phyloP scores from a whole-genome alignment of 768 basidiomycete genomes.

The Tulasnella sp. region DNA sequence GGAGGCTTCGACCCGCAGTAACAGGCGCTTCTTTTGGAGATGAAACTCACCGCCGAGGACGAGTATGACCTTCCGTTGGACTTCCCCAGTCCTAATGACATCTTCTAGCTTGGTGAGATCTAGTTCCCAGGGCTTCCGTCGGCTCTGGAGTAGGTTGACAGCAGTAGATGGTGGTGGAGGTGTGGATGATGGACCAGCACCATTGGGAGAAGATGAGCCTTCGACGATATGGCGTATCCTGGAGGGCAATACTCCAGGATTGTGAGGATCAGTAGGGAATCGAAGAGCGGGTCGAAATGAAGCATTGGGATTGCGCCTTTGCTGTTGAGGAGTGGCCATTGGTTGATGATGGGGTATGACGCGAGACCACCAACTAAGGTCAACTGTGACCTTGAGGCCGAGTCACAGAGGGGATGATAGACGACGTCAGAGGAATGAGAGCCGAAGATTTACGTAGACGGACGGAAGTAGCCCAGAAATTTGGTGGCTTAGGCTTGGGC shows the following conservation, averaged over 20 bases:
- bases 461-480: no score
- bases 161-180: neutral
- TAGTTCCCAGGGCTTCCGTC: constrained; percentile 11
- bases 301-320: neutral
- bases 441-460: no score
- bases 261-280: constrained; percentile 15
- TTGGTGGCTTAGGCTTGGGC: no score
- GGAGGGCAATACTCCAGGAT: neutral
- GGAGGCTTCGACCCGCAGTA: no score
- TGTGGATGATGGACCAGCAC: neutral
- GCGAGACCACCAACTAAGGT: no score
- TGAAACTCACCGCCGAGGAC: constrained; percentile 11
- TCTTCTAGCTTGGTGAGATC: constrained; percentile 4
- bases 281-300: constrained; percentile 13
- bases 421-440: no score
- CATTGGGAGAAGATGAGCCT: neutral
- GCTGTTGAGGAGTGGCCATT: no score
- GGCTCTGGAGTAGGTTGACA: constrained; percentile 3
- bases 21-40: no score
- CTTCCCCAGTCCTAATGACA: neutral
- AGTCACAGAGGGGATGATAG: no score
- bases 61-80: neutral
- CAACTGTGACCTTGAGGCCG: no score
- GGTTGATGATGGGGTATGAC: no score
- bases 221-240: constrained; percentile 9